Evolutionary conservation across 805 yeast species (phyloP).

Genomic region (Cyberlindnera sargentensis): DNA sequence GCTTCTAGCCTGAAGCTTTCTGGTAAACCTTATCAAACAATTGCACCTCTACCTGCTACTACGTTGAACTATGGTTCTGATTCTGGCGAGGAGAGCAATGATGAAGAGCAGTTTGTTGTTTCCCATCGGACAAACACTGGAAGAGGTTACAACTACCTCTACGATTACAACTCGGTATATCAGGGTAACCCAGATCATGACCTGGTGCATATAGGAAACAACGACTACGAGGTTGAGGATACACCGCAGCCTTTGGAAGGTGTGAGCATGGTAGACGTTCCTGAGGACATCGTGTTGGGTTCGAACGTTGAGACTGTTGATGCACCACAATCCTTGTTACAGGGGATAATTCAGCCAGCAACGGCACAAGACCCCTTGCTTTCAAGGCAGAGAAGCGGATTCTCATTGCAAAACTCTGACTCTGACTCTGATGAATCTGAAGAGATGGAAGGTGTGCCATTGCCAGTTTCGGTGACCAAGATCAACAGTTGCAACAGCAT

Average conservation of each 20-base stretch:
- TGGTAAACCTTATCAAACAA: slow-evolving; percentile 27
- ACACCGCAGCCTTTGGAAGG: slow-evolving; percentile 22
- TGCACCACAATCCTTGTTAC: slow-evolving; percentile 5
- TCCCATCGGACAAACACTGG: slow-evolving; percentile 68
- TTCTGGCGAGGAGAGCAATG: slow-evolving; percentile 42
- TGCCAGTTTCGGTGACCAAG: no score
- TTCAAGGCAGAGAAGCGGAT: slow-evolving; percentile 1
- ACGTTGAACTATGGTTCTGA: slow-evolving; percentile 73
- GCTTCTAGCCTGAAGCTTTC: not conserved
- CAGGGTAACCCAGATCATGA: slow-evolving; percentile 33
- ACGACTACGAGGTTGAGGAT: slow-evolving; percentile 16
- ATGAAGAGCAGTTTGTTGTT: slow-evolving; percentile 39
- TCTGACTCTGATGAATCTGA: slow-evolving; percentile 26
- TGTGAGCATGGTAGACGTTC: slow-evolving; percentile 22
- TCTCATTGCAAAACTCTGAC: slow-evolving; percentile 8
- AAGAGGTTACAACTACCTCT: slow-evolving; percentile 71
- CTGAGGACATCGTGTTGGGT: slow-evolving; percentile 24
- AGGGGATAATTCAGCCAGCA: no score
- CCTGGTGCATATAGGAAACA: slow-evolving; percentile 14
- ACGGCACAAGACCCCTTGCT: no score
- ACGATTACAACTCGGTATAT: slow-evolving; percentile 76
- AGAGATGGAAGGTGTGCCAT: not conserved
- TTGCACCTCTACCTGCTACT: slow-evolving; percentile 81
- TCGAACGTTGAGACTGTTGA: slow-evolving; percentile 17
- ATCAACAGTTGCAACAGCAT: no score